These are phyloP conservation scores for Saccharomycodes ludwigii DNA, from an alignment of 805 yeast species.

Conservation along the genomic window DNA sequence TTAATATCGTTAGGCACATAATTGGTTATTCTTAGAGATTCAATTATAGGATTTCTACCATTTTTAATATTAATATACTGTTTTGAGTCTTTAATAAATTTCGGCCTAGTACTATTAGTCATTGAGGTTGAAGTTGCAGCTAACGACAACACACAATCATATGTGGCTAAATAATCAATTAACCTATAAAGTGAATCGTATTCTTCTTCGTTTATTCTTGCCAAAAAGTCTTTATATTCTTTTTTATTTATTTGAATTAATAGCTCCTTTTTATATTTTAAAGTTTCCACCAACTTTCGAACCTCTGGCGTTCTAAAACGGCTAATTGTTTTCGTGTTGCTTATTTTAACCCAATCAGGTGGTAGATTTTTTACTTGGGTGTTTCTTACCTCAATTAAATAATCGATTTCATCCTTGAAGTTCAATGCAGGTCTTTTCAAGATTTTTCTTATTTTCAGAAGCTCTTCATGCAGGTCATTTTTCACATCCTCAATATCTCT, in stretches of 20 bases:
- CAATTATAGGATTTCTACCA: slow-evolving; percentile 61
- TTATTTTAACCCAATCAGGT: slow-evolving; percentile 61
- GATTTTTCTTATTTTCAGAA: slow-evolving; percentile 31
- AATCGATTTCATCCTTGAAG: slow-evolving; percentile 54
- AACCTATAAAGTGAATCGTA: slow-evolving; percentile 29
- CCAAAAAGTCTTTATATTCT: slow-evolving; percentile 24
- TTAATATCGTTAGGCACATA: slow-evolving; percentile 59
- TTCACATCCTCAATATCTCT: slow-evolving; percentile 33
- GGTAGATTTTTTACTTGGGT: slow-evolving; percentile 50
- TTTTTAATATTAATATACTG: slow-evolving; percentile 38
- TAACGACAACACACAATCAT: slow-evolving; percentile 60
- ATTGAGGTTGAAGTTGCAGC: slow-evolving; percentile 43
- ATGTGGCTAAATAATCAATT: slow-evolving; percentile 34
- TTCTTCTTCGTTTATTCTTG: slow-evolving; percentile 23
- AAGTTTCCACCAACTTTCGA: slow-evolving; percentile 34
- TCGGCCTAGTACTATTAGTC: slow-evolving; percentile 37
- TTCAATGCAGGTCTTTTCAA: slow-evolving; percentile 46
- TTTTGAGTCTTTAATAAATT: slow-evolving; percentile 27
- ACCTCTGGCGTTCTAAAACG: slow-evolving; percentile 61
- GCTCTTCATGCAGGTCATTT: slow-evolving; percentile 36
- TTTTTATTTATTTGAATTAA: slow-evolving; percentile 15
- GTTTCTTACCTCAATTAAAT: slow-evolving; percentile 64
- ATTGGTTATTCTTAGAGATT: slow-evolving; percentile 29
- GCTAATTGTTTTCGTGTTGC: slow-evolving; percentile 53
- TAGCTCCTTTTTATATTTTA: slow-evolving; percentile 52